Evolutionary conservation across 176 grass and related monocot genomes (phyloP).

Genomic region (Juncus effusus): DNA sequence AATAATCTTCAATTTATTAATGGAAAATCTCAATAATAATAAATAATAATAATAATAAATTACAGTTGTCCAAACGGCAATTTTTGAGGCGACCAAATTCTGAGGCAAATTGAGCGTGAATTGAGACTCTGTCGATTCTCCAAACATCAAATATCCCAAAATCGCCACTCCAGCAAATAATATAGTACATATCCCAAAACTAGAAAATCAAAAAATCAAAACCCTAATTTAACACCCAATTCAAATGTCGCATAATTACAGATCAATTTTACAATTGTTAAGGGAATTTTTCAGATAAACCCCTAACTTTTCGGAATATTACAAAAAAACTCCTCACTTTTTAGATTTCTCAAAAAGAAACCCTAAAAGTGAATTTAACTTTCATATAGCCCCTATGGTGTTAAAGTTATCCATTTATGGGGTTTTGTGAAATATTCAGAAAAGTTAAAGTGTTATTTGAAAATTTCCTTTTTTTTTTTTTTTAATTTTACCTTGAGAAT

Average conservation of each 20-base stretch:
- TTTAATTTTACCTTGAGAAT: conserved; percentile 55
- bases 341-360: too few species aligned
- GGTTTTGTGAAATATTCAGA: too few species aligned
- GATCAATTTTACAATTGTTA: too few species aligned
- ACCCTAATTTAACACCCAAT: conserved; percentile 14
- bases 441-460: too few species aligned
- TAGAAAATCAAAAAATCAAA: conserved; percentile 15
- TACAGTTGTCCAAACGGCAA: conserved; percentile 95
- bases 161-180: conserved; percentile 56
- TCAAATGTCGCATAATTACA: not conserved
- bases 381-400: too few species aligned
- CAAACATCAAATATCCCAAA: conserved; percentile 86
- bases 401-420: too few species aligned
- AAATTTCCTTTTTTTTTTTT: not conserved
- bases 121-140: conserved; percentile 70
- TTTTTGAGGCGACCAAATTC: conserved; percentile 65
- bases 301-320: too few species aligned
- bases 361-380: too few species aligned
- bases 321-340: too few species aligned
- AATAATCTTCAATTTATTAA: not conserved
- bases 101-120: conserved; percentile 92
- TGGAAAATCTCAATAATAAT: not conserved
- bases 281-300: not conserved
- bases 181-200: conserved; percentile 60
- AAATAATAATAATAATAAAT: not conserved